Percentiles rank a stretch among this genome's conserved stretches.
phyloP scores from a whole-genome alignment of 495 filamentous ascomycete genomes.

The Aspergillus sparsus region DNA sequence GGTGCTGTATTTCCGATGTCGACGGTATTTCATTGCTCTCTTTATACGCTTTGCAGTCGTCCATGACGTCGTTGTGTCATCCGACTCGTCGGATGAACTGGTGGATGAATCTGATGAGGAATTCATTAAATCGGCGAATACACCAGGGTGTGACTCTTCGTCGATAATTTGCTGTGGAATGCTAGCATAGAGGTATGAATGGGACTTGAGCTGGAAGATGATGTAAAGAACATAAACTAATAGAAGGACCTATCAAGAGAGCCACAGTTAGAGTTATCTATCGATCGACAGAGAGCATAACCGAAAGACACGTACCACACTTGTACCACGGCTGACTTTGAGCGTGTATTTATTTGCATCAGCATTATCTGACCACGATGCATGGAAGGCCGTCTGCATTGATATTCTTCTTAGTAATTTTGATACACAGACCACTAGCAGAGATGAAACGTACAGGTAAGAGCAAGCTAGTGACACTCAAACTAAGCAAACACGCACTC shows the following conservation, averaged over 20 bases:
- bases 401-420: background rate
- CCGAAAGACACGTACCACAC: constrained; percentile 60
- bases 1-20: constrained; percentile 71
- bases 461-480: constrained; percentile 84
- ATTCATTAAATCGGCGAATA: constrained; percentile 77
- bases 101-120: constrained; percentile 64
- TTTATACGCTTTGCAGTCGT: constrained; percentile 74
- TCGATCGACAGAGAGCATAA: background rate
- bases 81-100: constrained; percentile 64
- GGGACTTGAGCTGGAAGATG: constrained; percentile 87
- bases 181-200: constrained; percentile 87
- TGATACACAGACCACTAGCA: too few species aligned
- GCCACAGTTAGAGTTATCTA: background rate
- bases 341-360: constrained; percentile 69
- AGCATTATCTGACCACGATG: constrained; percentile 67
- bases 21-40: constrained; percentile 64
- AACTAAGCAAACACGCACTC: constrained; percentile 87
- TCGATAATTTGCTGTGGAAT: constrained; percentile 89
- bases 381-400: constrained; percentile 78
- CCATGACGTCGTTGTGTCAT: constrained; percentile 66
- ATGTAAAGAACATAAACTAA: constrained; percentile 84
- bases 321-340: constrained; percentile 85
- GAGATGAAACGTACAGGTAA: constrained; percentile 56
- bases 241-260: constrained; percentile 60
- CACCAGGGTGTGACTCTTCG: constrained; percentile 80